Conservation (phyloP, 441 rosid species). For the Eugenia klotzschiana region DNA sequence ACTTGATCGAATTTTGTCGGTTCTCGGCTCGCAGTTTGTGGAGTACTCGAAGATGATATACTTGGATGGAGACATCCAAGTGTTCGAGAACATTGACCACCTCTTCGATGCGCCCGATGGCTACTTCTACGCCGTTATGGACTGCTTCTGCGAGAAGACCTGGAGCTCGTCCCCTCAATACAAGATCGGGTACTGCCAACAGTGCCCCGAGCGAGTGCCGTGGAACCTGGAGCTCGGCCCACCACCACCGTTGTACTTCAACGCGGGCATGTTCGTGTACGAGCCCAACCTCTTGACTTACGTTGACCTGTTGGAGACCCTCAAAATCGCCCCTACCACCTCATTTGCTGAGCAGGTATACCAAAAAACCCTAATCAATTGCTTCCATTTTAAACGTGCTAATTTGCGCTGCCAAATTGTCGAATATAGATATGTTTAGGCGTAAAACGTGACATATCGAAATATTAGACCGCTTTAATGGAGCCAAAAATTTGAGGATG, state of each 20-base stretch:
- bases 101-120: constrained; percentile 42
- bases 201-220: constrained; percentile 42
- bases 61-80: constrained; percentile 80
- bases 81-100: constrained; percentile 53
- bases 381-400: background rate
- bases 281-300: constrained; percentile 31
- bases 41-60: constrained; percentile 73
- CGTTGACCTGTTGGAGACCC: constrained; percentile 16
- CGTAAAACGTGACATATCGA: background rate
- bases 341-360: constrained; percentile 45
- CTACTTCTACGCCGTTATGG: constrained; percentile 54
- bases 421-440: background rate
- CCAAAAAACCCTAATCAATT: background rate
- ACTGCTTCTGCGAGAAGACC: constrained; percentile 59
- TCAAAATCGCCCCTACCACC: constrained; percentile 28
- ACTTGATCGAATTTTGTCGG: background rate
- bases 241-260: constrained; percentile 36
- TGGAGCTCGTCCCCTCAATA: constrained; percentile 46
- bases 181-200: constrained; percentile 62
- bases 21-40: constrained; percentile 29
- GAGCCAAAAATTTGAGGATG: background rate
- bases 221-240: constrained; percentile 35
- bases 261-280: constrained; percentile 47
- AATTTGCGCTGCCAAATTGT: background rate
- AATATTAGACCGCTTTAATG: background rate